Conservation (phyloP, 1,284 basidiomycete species). For the Schizophyllum amplum region DNA sequence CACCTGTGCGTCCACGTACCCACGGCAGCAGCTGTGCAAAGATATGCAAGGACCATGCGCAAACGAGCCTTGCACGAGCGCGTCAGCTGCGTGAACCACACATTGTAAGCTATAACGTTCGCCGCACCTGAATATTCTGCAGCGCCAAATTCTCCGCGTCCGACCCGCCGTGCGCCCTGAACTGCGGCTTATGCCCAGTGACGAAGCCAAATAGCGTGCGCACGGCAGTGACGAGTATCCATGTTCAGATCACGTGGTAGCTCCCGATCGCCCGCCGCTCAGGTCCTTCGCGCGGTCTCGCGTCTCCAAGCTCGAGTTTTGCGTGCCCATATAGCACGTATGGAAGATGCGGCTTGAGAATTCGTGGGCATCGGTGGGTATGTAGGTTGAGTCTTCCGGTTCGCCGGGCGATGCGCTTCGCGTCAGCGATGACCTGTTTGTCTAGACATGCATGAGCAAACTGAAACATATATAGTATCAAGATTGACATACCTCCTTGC, state of each 20-base stretch:
- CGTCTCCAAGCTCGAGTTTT: constrained; percentile 89
- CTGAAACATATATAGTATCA: too few species aligned
- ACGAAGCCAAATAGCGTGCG: constrained; percentile 79
- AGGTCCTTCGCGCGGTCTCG: constrained; percentile 81
- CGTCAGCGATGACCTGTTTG: constrained; percentile 84
- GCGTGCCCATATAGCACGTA: constrained; percentile 99
- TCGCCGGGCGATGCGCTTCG: constrained; percentile 85
- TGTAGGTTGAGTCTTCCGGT: constrained; percentile 69
- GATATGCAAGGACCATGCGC: constrained; percentile 94
- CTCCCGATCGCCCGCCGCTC: constrained; percentile 86
- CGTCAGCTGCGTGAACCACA: too few species aligned
- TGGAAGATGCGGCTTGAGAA: constrained; percentile 88
- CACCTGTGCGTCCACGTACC: constrained; percentile 80
- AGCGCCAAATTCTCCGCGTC: constrained; percentile 90
- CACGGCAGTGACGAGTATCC: constrained; percentile 88
- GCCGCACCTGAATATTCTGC: constrained; percentile 96
- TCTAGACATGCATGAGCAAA: constrained; percentile 43
- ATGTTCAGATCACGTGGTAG: constrained; percentile 97
- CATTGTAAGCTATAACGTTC: too few species aligned
- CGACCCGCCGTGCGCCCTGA: constrained; percentile 84
- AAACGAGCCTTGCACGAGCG: constrained; percentile 91
- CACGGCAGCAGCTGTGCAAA: constrained; percentile 96
- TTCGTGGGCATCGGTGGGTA: constrained; percentile 82
- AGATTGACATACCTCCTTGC: constrained; percentile 54
- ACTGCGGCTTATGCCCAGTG: constrained; percentile 77